Evolutionary conservation across 495 filamentous ascomycete genomes (phyloP).

Genomic region (Xylaria palmicola): DNA sequence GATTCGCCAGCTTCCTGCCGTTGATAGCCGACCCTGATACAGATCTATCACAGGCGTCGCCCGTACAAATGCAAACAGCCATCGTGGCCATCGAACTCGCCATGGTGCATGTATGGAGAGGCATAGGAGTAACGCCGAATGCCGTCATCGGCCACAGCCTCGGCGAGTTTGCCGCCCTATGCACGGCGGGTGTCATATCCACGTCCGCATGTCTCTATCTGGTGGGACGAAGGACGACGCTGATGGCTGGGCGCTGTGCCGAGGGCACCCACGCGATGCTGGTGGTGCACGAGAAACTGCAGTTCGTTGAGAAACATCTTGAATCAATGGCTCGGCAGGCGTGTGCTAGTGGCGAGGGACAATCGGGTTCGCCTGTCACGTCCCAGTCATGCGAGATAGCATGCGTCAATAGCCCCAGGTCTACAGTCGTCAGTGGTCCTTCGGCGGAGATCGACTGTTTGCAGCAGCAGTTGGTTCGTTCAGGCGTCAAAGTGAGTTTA

Average conservation of each 20-base stretch:
- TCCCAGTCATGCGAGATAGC: conserved; percentile 56
- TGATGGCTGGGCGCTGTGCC: conserved; percentile 60
- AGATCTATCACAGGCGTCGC: not conserved
- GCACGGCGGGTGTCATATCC: conserved; percentile 63
- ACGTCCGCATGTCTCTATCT: conserved; percentile 66
- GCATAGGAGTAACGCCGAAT: conserved; percentile 1
- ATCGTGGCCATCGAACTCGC: conserved; percentile 1
- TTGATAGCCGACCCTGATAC: not conserved
- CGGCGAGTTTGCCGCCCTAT: conserved; percentile 49
- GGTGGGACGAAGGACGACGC: conserved; percentile 64
- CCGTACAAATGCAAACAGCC: not conserved
- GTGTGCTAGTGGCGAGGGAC: not conserved
- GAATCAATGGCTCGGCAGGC: not conserved
- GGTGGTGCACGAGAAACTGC: conserved; percentile 33
- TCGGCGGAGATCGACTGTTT: conserved; percentile 45
- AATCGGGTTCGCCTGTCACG: not conserved
- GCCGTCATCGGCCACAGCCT: conserved; percentile 51
- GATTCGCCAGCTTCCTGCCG: not conserved
- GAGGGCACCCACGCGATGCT: conserved; percentile 60
- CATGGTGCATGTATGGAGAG: not conserved
- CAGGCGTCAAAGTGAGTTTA: conserved; percentile 51
- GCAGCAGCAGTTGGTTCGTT: conserved; percentile 45
- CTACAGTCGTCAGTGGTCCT: conserved; percentile 50
- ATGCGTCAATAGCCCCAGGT: conserved; percentile 49
- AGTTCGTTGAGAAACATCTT: not conserved